Conservation (phyloP, 2,329 filamentous ascomycete genomes). For the Mycosphaerelloides madeirae region DNA sequence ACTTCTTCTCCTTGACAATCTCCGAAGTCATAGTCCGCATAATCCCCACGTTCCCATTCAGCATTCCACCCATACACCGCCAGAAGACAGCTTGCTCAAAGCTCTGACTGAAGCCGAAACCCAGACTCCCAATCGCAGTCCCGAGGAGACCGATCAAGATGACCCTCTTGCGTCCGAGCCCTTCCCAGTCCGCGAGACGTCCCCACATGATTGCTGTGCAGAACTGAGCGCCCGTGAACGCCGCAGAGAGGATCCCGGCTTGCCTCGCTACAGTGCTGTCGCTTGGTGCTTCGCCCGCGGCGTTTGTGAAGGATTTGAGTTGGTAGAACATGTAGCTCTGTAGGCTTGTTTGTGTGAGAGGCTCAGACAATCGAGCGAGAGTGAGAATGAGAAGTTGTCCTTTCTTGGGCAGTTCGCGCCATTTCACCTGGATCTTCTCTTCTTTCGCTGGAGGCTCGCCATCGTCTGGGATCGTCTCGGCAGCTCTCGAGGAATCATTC, state of each 20-base stretch:
- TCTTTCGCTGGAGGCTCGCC: constrained; percentile 19
- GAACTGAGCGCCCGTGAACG: constrained; percentile 78
- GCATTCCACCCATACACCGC: constrained; percentile 59
- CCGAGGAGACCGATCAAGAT: constrained; percentile 72
- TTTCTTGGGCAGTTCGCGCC: constrained; percentile 70
- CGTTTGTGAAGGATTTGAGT: constrained; percentile 63
- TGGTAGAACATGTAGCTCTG: constrained; percentile 85
- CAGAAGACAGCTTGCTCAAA: constrained; percentile 62
- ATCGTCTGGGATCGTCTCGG: constrained; percentile 8
- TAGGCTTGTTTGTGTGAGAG: constrained; percentile 72
- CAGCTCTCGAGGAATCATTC: not conserved
- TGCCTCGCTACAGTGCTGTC: constrained; percentile 67
- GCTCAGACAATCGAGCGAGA: constrained; percentile 73
- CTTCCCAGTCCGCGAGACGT: constrained; percentile 59
- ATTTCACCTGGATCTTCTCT: constrained; percentile 54
- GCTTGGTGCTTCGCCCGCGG: constrained; percentile 41
- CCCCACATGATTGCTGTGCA: constrained; percentile 81
- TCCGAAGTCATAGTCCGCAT: constrained; percentile 72
- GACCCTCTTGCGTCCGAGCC: constrained; percentile 67
- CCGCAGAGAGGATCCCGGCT: constrained; percentile 70
- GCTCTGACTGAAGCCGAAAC: constrained; percentile 63
- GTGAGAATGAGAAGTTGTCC: constrained; percentile 73
- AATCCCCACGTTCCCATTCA: constrained; percentile 71
- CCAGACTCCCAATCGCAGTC: constrained; percentile 60
- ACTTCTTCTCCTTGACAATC: constrained; percentile 65